phyloP scores from a whole-genome alignment of 106 monocot genomes.

The Ottelia alismoides region DNA sequence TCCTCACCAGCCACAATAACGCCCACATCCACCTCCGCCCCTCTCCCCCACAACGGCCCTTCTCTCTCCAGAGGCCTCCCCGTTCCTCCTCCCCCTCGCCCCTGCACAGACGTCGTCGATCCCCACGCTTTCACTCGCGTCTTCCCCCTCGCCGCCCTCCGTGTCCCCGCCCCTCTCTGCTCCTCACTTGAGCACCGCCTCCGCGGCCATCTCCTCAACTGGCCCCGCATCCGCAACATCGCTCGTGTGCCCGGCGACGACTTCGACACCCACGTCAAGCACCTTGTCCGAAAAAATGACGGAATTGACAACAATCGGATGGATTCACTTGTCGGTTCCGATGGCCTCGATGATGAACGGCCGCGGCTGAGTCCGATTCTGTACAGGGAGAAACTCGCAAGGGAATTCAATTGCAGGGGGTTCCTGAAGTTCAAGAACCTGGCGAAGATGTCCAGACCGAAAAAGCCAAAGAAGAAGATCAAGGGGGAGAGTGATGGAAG shows the following conservation, averaged over 20 bases:
- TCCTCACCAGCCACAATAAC: neutral
- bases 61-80: conserved; percentile 27
- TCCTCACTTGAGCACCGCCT: conserved; percentile 65
- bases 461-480: conserved; percentile 34
- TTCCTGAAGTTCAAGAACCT: conserved; percentile 72
- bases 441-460: conserved; percentile 78
- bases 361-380: conserved; percentile 39
- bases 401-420: conserved; percentile 78
- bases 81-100: neutral
- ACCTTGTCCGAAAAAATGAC: conserved; percentile 2
- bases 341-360: neutral
- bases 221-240: conserved; percentile 85
- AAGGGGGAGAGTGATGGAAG: conserved; percentile 5
- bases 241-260: conserved; percentile 72
- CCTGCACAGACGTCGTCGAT: conserved; percentile 13
- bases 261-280: conserved; percentile 28
- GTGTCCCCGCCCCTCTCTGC: conserved; percentile 63
- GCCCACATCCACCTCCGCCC: neutral
- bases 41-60: conserved; percentile 22
- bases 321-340: conserved; percentile 6
- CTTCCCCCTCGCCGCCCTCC: conserved; percentile 62
- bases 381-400: conserved; percentile 74
- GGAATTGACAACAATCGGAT: conserved; percentile 21
- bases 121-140: conserved; percentile 31
- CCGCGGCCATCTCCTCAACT: conserved; percentile 99